Percentiles rank a stretch among this genome's conserved stretches.
Evolutionary conservation across 164 flowering plant species (phyloP).

Genomic region (Magnolia officinalis): DNA sequence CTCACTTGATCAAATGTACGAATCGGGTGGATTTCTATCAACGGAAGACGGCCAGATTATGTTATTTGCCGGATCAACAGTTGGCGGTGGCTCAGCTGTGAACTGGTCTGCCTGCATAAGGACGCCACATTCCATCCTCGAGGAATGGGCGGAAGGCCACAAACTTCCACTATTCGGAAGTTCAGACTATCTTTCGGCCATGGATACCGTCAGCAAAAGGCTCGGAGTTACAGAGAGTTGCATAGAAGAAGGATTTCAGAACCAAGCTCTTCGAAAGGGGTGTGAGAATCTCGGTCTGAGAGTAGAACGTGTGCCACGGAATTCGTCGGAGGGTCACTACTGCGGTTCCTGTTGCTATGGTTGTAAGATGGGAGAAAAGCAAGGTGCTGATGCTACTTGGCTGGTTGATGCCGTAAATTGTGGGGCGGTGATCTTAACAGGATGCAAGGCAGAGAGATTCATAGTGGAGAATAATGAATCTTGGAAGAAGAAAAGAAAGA

Average conservation of each 20-base stretch:
- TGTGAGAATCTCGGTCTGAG: slow-evolving; percentile 57
- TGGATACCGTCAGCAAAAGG: slow-evolving; percentile 58
- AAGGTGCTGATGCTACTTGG: slow-evolving; percentile 71
- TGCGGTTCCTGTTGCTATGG: slow-evolving; percentile 72
- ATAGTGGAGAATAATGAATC: slow-evolving; percentile 35
- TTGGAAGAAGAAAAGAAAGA: slow-evolving; percentile 23
- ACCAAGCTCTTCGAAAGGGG: slow-evolving; percentile 57
- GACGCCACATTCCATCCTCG: slow-evolving; percentile 45
- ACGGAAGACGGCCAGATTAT: slow-evolving; percentile 28
- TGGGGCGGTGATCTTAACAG: slow-evolving; percentile 70
- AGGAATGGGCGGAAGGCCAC: slow-evolving; percentile 51
- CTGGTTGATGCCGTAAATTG: slow-evolving; percentile 62
- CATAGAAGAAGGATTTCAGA: slow-evolving; percentile 57
- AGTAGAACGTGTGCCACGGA: slow-evolving; percentile 52
- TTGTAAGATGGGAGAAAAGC: slow-evolving; percentile 56
- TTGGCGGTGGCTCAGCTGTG: slow-evolving; percentile 74
- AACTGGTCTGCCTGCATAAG: slow-evolving; percentile 77
- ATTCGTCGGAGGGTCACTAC: slow-evolving; percentile 54
- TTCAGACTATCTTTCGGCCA: slow-evolving; percentile 44
- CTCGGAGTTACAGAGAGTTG: slow-evolving; percentile 57
- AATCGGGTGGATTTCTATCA: slow-evolving; percentile 45
- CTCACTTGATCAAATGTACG: slow-evolving; percentile 46
- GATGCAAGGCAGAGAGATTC: slow-evolving; percentile 64
- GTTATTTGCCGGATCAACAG: slow-evolving; percentile 62
- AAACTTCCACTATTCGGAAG: slow-evolving; percentile 38